These are phyloP conservation scores for Sextonia rubra DNA, from an alignment of 164 flowering plant species.

Conservation along the genomic window DNA sequence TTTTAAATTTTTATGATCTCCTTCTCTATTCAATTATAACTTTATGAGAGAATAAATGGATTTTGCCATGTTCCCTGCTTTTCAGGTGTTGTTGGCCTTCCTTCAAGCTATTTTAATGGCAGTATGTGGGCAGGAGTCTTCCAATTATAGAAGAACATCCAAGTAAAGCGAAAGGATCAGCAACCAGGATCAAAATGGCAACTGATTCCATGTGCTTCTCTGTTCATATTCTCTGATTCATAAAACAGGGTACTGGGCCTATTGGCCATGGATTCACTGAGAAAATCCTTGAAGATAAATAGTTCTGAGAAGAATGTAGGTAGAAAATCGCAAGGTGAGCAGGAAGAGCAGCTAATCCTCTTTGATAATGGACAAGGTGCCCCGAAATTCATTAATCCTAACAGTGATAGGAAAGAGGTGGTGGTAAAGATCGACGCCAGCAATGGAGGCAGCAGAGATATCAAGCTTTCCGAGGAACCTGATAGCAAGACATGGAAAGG, in stretches of 20 bases:
- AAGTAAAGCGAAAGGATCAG: not conserved
- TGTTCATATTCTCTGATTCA: not conserved
- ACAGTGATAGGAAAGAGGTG: conserved; percentile 10
- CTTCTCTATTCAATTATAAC: too few species aligned
- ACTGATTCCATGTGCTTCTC: not conserved
- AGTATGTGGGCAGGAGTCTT: not conserved
- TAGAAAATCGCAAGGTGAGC: conserved; percentile 4
- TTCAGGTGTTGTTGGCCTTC: not conserved
- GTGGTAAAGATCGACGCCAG: conserved; percentile 26
- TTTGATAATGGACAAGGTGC: conserved; percentile 1
- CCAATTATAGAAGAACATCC: not conserved
- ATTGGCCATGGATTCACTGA: conserved; percentile 19
- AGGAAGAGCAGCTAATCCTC: conserved; percentile 24
- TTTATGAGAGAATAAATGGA: too few species aligned
- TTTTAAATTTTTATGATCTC: too few species aligned
- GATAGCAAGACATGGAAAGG: conserved; percentile 22
- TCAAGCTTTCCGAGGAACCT: not conserved
- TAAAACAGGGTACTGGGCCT: not conserved
- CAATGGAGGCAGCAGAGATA: conserved; percentile 10
- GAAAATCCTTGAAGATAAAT: conserved; percentile 14
- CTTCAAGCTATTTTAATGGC: not conserved
- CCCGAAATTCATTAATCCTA: not conserved
- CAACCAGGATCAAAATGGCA: not conserved
- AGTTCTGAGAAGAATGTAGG: conserved; percentile 15
- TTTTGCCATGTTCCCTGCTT: not conserved